Conservation (phyloP, 2,329 filamentous ascomycete species). For the Penicillium sp. region DNA sequence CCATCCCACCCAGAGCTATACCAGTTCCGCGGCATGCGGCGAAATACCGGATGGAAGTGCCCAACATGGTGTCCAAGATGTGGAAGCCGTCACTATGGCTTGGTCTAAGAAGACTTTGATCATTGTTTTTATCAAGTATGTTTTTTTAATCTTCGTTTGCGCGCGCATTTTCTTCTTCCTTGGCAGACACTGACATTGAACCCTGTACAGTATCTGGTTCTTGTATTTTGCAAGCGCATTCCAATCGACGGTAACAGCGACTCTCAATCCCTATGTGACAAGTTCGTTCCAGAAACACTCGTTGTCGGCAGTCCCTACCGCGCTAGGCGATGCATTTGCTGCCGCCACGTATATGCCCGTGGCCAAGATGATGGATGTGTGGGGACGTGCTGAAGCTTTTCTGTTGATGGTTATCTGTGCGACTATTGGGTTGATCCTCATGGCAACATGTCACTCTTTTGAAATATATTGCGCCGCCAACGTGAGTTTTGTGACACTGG, state of each 20-base stretch:
- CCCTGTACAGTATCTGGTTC: conserved; percentile 32
- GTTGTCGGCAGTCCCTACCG: conserved; percentile 52
- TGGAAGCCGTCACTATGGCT: conserved; percentile 47
- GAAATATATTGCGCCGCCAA: conserved; percentile 61
- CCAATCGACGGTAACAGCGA: conserved; percentile 33
- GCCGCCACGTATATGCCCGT: conserved; percentile 58
- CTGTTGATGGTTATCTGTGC: conserved; percentile 47
- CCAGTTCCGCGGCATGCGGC: background rate
- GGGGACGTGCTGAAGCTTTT: conserved; percentile 60
- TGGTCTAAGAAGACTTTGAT: conserved; percentile 41
- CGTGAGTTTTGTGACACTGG: background rate
- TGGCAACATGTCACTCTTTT: conserved; percentile 60
- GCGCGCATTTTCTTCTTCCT: background rate
- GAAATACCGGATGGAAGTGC: conserved; percentile 13
- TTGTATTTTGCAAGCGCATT: conserved; percentile 39
- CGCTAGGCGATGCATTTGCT: conserved; percentile 55
- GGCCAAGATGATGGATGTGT: conserved; percentile 62
- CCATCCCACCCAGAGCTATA: background rate
- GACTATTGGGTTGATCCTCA: conserved; percentile 55
- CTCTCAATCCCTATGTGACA: conserved; percentile 49
- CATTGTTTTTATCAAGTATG: conserved; percentile 4
- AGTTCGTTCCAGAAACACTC: conserved; percentile 54
- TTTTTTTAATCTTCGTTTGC: background rate
- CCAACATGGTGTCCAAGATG: conserved; percentile 44
- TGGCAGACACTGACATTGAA: background rate